phyloP scores from a whole-genome alignment of 2,329 filamentous ascomycete species.

The Cryoendolithus antarcticus region DNA sequence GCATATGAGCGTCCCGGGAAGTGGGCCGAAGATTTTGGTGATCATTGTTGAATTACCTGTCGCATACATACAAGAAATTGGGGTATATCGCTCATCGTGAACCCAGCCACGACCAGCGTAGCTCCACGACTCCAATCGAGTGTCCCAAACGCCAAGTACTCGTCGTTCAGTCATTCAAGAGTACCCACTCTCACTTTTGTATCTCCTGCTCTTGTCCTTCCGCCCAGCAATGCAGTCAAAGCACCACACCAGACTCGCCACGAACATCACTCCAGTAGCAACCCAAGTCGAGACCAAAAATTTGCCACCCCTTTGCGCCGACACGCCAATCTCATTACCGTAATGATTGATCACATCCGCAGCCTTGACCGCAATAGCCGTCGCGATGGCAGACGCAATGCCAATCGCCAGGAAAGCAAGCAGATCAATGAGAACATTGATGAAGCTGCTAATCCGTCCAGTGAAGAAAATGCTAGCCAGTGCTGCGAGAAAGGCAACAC shows the following conservation, averaged over 20 bases:
- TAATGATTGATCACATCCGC: conserved; percentile 41
- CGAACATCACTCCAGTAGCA: conserved; percentile 27
- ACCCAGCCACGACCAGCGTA: no score
- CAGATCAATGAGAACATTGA: conserved; percentile 38
- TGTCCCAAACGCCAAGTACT: background rate
- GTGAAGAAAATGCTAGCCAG: conserved; percentile 33
- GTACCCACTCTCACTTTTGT: background rate
- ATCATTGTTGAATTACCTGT: no score
- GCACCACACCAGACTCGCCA: conserved; percentile 18
- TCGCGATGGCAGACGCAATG: conserved; percentile 62
- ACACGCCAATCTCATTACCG: conserved; percentile 37
- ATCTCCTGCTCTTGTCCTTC: background rate
- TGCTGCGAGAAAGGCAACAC: conserved; percentile 36
- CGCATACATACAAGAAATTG: no score
- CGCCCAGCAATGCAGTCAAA: conserved; percentile 10
- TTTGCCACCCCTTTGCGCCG: conserved; percentile 38
- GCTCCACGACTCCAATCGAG: no score
- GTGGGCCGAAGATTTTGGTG: no score
- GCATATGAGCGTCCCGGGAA: no score
- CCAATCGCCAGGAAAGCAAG: conserved; percentile 49
- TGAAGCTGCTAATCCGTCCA: conserved; percentile 34
- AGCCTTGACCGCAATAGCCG: conserved; percentile 46
- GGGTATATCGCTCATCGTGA: no score
- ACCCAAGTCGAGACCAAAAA: conserved; percentile 51
- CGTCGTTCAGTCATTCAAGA: background rate